Conservation (phyloP, 208 protist species). For the Leishmania tropica region DNA sequence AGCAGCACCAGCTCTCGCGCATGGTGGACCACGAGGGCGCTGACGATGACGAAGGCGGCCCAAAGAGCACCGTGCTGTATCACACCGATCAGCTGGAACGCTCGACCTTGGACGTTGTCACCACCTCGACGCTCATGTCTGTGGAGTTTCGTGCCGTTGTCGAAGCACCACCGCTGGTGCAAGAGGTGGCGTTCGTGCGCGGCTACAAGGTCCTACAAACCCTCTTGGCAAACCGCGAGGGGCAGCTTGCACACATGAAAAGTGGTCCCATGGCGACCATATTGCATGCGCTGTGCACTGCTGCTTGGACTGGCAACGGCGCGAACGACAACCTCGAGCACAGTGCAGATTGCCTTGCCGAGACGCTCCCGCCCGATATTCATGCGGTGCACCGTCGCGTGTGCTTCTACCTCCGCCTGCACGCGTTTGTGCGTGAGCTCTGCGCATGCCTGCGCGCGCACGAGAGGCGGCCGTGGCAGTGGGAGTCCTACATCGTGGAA, state of each 20-base stretch:
- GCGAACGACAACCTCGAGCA: neutral
- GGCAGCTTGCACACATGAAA: neutral
- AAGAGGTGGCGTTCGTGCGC: constrained; percentile 7
- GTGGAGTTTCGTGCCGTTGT: constrained; percentile 21
- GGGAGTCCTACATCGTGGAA: constrained; percentile 9
- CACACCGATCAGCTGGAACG: constrained; percentile 1
- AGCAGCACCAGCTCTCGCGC: neutral
- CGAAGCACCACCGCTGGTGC: constrained; percentile 16
- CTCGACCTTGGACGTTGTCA: neutral
- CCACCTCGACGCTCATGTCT: constrained; percentile 2
- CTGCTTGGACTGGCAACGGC: neutral
- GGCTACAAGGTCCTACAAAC: constrained; percentile 18
- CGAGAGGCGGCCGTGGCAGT: neutral
- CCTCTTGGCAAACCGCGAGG: neutral
- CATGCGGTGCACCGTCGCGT: constrained; percentile 1
- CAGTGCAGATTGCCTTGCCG: neutral
- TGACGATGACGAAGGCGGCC: neutral
- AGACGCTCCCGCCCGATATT: neutral
- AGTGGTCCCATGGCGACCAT: neutral
- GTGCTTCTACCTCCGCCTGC: constrained; percentile 22
- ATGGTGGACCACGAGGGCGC: neutral
- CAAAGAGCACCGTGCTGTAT: constrained; percentile 7
- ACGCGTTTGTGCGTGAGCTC: constrained; percentile 15
- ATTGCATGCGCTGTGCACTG: neutral
- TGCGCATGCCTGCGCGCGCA: neutral